Base-by-base conservation (phyloP, 2,329 filamentous ascomycete genomes). In the Claviceps spartinae region DNA sequence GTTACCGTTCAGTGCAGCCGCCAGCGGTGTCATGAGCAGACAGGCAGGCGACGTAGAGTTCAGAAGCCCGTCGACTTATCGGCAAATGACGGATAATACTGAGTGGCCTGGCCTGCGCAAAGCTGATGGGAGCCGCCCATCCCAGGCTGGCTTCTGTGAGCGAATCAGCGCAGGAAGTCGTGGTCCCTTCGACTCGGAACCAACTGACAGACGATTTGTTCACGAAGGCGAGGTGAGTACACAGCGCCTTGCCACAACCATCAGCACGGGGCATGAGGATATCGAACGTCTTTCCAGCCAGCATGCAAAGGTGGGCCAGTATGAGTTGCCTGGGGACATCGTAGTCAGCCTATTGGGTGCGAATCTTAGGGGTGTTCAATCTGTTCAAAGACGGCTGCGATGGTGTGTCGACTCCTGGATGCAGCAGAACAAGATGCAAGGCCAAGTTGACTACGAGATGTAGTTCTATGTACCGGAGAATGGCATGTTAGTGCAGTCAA, bases 361-460 rank as follows among this genome's bases (percentile, higher is more conserved):
- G n/a, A 53, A 34, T 14, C 42, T 41, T 16, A 11, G 8, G 20
- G 22, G 44, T 42, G 36, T 46, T 14, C 47, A 41, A 6, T 43
- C 52, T 14, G 42, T 50, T 26, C 47, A 53, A 22, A 34, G 37
- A 42, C 48, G 52, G 13, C 26, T 53, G 20, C 47, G 46, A 37
- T 9, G 37, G 13, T 50, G 52, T 30, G 52, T 53, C 2, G 42
- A 43, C 13, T 42, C 48, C 6, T 49, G 47, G 42, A 47, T 53
- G 48, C 41, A 45, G 18, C 22, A 50, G 20, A 53, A 50, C 20
- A 18, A 37, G 22, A 41, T 51, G 0, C 36, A 8, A 18, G 7
- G 50, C 38, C 50, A 51, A 41, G 50, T 47, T 13, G 50, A 51
- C 44, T 51, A 51, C 24, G 47, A 11, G 8, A 51, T 51, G 50